Evolutionary conservation across 1,139 yeast species (phyloP).

Genomic region (Yamadazyma sp.): DNA sequence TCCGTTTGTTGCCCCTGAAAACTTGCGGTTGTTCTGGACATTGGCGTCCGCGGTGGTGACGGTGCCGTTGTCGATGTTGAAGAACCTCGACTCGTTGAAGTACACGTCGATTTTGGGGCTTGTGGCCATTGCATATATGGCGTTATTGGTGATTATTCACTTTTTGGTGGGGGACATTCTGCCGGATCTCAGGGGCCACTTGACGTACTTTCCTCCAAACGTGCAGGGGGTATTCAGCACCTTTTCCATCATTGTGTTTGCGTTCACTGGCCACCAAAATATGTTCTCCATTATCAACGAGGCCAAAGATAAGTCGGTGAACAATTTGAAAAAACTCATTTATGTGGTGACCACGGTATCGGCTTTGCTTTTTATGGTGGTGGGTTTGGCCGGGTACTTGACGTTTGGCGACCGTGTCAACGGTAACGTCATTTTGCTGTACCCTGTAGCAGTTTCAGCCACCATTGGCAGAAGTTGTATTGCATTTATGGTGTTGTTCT

Average conservation of each 20-base stretch:
- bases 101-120: slow-evolving; percentile 45
- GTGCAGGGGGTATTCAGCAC: slow-evolving; percentile 64
- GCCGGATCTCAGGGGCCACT: slow-evolving; percentile 48
- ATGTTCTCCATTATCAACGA: slow-evolving; percentile 52
- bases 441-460: slow-evolving; percentile 49
- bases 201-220: slow-evolving; percentile 58
- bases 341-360: slow-evolving; percentile 49
- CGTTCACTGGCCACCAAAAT: slow-evolving; percentile 51
- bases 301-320: slow-evolving; percentile 54
- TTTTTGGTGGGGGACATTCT: slow-evolving; percentile 45
- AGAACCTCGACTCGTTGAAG: slow-evolving; percentile 45
- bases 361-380: slow-evolving; percentile 33
- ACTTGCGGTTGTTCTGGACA: slow-evolving; percentile 39
- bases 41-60: slow-evolving; percentile 32
- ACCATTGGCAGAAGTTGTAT: slow-evolving; percentile 72
- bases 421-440: slow-evolving; percentile 81
- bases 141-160: slow-evolving; percentile 37
- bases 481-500: slow-evolving; percentile 78
- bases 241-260: slow-evolving; percentile 48
- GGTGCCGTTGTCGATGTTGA: slow-evolving; percentile 43
- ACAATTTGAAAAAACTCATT: slow-evolving; percentile 53
- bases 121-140: slow-evolving; percentile 40
- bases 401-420: slow-evolving; percentile 45
- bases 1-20: slow-evolving; percentile 21
- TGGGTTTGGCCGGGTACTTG: slow-evolving; percentile 45